phyloP scores from a whole-genome alignment of 139 green algal genomes.

The Chlorella sorokiniana region DNA sequence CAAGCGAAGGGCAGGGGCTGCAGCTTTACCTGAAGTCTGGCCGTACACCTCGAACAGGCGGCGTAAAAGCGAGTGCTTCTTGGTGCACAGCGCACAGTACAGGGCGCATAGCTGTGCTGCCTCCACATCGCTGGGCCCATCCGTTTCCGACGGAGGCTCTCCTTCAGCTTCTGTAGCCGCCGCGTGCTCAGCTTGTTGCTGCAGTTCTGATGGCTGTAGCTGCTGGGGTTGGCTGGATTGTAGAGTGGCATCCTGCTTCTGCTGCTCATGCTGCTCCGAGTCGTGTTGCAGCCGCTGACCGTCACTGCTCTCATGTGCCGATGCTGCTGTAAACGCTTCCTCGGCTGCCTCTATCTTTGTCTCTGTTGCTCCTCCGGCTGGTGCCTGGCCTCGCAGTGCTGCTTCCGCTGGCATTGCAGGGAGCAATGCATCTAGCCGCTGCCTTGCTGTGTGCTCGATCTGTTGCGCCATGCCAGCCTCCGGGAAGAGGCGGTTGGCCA shows the following conservation, averaged over 20 bases:
- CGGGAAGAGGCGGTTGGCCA: slow-evolving; percentile 63
- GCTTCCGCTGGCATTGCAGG: not conserved
- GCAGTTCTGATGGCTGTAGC: not conserved
- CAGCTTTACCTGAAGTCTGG: slow-evolving; percentile 30
- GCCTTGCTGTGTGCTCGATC: slow-evolving; percentile 54
- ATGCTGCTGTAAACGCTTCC: not conserved
- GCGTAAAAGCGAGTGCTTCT: slow-evolving; percentile 62
- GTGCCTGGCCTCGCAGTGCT: not conserved
- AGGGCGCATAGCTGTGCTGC: slow-evolving; percentile 55
- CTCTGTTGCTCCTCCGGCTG: slow-evolving; percentile 16
- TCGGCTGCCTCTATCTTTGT: not conserved
- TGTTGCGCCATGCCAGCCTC: slow-evolving; percentile 36
- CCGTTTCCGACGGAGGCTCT: not conserved
- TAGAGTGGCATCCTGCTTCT: slow-evolving; percentile 9
- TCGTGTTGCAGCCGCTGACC: not conserved
- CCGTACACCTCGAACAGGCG: slow-evolving; percentile 57
- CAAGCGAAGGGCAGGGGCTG: too few relatives aligned
- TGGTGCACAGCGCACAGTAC: slow-evolving; percentile 71
- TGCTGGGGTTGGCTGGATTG: too few relatives aligned
- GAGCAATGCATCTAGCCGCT: slow-evolving; percentile 40
- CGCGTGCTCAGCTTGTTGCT: slow-evolving; percentile 2
- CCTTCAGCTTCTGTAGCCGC: not conserved
- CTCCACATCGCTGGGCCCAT: slow-evolving; percentile 29
- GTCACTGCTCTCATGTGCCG: not conserved
- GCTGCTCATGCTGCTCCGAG: not conserved